Base-by-base conservation (phyloP, 2,329 filamentous ascomycete species). In the Fusarium sp. region DNA sequence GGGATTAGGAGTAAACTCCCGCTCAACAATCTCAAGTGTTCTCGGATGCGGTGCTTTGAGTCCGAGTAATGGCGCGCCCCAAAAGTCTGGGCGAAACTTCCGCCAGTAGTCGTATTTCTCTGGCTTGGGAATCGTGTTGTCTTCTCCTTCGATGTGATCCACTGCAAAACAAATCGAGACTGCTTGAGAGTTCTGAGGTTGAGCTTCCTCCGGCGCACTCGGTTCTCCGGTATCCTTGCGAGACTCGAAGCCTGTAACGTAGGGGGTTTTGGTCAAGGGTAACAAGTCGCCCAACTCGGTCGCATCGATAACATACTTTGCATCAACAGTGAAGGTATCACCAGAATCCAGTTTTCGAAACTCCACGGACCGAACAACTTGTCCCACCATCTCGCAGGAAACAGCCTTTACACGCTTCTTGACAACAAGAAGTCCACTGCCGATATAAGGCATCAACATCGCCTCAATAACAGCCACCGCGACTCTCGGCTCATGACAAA, bases 161-260 rank as follows among this genome's bases (percentile, higher is more conserved):
- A 74, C 71, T 0, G 72, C 71, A 23, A 74, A 74, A 49, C 72
- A 74, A 49, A 74, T 74, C 5, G 72, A 74, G 4, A 74, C 72
- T 2, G 73, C 73, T 15, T 74, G 73, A 1, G 71, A 73, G 56
- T 74, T 74, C 1, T 63, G 30, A 4, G 72, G 72, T 7, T 74
- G 73, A 2, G 73, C 73, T 32, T 73, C 65, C 4, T 69, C 66
- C 0, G 73, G 73, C 1, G 69, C 73, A 19, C 69, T 73, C 2
- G 73, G 73, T 19, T 74, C 73, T 14, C 72, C 69, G 0, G 73
- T 74, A 20, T 74, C 70, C 4, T 58, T 51, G 0, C 54, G 51
- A 7, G 72, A 74, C 24, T 74, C 73, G 21, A 74, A 74, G 0
- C 73, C 73, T 1, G 73, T 74, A 3, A 74, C 72, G 36, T 74